Conservation (phyloP, 2,329 filamentous ascomycete genomes). For the Ceratocystis alfenasii region DNA sequence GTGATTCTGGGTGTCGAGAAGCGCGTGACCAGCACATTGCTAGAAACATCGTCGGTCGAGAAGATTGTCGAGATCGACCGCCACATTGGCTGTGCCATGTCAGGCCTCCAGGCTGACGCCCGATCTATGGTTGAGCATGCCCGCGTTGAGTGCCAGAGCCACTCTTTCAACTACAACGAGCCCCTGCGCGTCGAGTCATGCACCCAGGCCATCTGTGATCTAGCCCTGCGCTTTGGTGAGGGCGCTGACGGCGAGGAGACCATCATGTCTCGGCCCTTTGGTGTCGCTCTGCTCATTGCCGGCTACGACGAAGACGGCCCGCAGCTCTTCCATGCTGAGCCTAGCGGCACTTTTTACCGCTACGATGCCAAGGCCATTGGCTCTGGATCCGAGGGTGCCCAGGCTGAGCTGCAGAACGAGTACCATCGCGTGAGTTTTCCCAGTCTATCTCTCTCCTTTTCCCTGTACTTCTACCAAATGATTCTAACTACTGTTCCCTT, state of each 20-base stretch:
- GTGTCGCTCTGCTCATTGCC: conserved; percentile 89
- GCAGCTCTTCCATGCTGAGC: conserved; percentile 94
- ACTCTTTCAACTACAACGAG: conserved; percentile 97
- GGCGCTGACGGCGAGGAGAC: conserved; percentile 95
- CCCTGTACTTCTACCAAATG: neutral
- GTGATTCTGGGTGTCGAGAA: conserved; percentile 97
- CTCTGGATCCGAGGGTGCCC: conserved; percentile 90
- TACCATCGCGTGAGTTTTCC: conserved; percentile 64
- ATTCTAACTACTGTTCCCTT: conserved; percentile 5
- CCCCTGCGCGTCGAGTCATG: conserved; percentile 90
- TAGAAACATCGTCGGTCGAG: conserved; percentile 95
- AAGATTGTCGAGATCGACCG: conserved; percentile 99
- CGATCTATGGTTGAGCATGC: conserved; percentile 97
- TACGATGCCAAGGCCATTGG: conserved; percentile 99
- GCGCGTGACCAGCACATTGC: conserved; percentile 91
- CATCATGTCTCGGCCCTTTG: conserved; percentile 96
- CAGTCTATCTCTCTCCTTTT: neutral
- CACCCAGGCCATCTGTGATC: conserved; percentile 96
- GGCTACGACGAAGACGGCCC: conserved; percentile 96
- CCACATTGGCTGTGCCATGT: conserved; percentile 99
- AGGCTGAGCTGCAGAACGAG: conserved; percentile 96
- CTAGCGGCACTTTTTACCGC: conserved; percentile 94
- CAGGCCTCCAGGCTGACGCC: conserved; percentile 90
- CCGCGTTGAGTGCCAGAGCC: conserved; percentile 91
- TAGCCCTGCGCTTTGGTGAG: conserved; percentile 92